Conservation (phyloP, 768 basidiomycete species). For the Tulasnella sp. region DNA sequence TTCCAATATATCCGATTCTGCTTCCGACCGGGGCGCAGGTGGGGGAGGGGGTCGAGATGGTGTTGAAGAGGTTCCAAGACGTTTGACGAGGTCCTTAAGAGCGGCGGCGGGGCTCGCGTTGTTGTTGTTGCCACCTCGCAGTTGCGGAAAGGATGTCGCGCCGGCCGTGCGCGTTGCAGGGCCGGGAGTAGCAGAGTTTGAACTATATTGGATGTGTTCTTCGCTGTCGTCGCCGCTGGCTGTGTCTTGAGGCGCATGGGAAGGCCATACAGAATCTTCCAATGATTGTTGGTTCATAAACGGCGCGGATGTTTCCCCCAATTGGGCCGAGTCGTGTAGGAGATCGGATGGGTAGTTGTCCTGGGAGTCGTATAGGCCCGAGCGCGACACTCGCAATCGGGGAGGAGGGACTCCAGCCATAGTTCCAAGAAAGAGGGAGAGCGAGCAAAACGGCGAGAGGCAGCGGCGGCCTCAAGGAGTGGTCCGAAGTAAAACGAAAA, state of each 20-base stretch:
- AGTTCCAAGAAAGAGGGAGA: neutral
- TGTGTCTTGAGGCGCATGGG: neutral
- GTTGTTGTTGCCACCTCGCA: neutral
- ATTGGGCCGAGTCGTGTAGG: constrained; percentile 7
- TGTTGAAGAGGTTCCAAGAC: neutral
- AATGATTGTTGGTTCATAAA: constrained; percentile 13
- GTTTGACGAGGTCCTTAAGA: constrained; percentile 9
- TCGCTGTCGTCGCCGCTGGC: constrained; percentile 1
- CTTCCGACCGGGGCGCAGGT: constrained; percentile 18
- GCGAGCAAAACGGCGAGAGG: neutral
- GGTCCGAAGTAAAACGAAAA: constrained; percentile 12
- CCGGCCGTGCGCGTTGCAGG: constrained; percentile 9
- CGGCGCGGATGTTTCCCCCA: constrained; percentile 16
- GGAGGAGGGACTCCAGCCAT: neutral
- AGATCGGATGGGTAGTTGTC: constrained; percentile 19
- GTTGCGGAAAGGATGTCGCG: neutral
- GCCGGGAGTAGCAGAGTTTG: constrained; percentile 21
- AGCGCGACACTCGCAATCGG: constrained; percentile 12
- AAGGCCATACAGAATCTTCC: constrained; percentile 24
- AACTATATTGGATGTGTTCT: constrained; percentile 1
- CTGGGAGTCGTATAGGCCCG: constrained; percentile 15
- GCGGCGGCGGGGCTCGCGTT: constrained; percentile 7
- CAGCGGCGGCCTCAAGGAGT: constrained; percentile 2
- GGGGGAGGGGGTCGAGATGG: constrained; percentile 12
- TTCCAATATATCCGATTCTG: constrained; percentile 24